phyloP scores from a whole-genome alignment of 805 yeast species.

The Ogataea thermomethanolica region DNA sequence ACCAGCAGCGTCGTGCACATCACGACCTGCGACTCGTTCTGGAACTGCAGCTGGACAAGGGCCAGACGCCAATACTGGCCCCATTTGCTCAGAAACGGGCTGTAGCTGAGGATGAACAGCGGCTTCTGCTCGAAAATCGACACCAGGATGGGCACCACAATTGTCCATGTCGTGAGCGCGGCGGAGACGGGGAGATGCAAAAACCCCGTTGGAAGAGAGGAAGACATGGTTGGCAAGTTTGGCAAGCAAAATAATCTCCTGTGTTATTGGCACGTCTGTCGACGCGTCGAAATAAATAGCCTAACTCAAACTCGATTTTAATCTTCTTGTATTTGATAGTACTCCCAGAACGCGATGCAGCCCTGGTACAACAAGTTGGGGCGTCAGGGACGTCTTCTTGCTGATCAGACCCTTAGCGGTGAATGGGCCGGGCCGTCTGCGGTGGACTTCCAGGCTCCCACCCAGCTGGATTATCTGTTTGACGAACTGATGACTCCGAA shows the following conservation, averaged over 20 bases:
- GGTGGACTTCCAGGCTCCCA: slow-evolving; percentile 17
- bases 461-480: slow-evolving; percentile 47
- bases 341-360: slow-evolving; percentile 1
- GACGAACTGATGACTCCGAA: slow-evolving; percentile 42
- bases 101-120: slow-evolving; percentile 39
- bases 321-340: too few relatives aligned
- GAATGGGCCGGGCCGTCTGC: slow-evolving; percentile 1
- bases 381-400: slow-evolving; percentile 25
- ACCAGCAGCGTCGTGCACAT: slow-evolving; percentile 42
- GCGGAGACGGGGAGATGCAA: slow-evolving; percentile 39
- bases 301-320: neutral
- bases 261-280: neutral
- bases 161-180: slow-evolving; percentile 33
- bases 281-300: slow-evolving; percentile 13
- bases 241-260: neutral
- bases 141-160: slow-evolving; percentile 38
- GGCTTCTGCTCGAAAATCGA: slow-evolving; percentile 46
- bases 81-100: slow-evolving; percentile 54
- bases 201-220: slow-evolving; percentile 32
- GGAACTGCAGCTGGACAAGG: slow-evolving; percentile 48
- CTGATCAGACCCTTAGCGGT: slow-evolving; percentile 10
- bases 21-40: slow-evolving; percentile 57
- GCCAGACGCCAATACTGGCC: slow-evolving; percentile 55
- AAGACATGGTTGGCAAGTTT: slow-evolving; percentile 20
- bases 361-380: slow-evolving; percentile 19